Conservation (phyloP, 139 green algal genomes). For the Micractinium conductrix region DNA sequence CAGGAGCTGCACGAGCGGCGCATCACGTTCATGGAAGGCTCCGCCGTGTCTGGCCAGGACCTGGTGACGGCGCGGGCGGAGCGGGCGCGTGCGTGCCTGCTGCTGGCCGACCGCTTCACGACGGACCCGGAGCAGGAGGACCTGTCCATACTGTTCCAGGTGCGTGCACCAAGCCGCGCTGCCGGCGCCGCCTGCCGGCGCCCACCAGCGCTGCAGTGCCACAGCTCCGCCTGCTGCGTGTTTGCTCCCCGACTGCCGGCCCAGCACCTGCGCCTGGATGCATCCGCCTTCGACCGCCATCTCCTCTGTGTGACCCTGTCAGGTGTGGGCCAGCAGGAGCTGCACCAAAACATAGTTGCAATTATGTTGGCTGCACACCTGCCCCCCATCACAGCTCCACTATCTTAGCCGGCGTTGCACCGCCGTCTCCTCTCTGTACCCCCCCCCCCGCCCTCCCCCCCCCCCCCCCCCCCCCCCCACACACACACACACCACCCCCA, state of each 20-base stretch:
- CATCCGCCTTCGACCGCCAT: too few relatives aligned
- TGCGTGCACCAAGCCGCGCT: too few relatives aligned
- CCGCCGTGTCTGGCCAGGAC: conserved; percentile 69
- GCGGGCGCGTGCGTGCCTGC: conserved; percentile 56
- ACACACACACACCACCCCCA: too few relatives aligned
- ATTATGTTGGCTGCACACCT: too few relatives aligned
- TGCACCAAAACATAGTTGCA: not conserved
- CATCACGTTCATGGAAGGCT: conserved; percentile 81
- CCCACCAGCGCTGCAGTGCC: too few relatives aligned
- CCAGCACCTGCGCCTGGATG: too few relatives aligned
- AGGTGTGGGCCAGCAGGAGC: not conserved
- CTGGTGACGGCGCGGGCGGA: conserved; percentile 59
- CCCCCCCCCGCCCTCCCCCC: not conserved
- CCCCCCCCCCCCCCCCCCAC: too few relatives aligned
- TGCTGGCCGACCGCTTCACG: conserved; percentile 80
- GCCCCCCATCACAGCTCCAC: not conserved
- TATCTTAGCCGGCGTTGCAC: too few relatives aligned
- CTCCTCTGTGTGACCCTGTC: too few relatives aligned
- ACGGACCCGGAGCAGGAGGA: conserved; percentile 73
- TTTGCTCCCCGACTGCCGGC: too few relatives aligned
- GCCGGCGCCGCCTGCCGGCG: too few relatives aligned
- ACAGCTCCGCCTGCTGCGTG: too few relatives aligned
- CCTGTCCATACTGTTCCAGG: conserved; percentile 79
- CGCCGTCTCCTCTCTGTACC: not conserved
- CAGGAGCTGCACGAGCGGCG: conserved; percentile 16